Percentiles rank a stretch among this genome's conserved stretches.
phyloP scores from a whole-genome alignment of 2,329 filamentous ascomycete genomes.

The Penicillium fuscoglaucum region DNA sequence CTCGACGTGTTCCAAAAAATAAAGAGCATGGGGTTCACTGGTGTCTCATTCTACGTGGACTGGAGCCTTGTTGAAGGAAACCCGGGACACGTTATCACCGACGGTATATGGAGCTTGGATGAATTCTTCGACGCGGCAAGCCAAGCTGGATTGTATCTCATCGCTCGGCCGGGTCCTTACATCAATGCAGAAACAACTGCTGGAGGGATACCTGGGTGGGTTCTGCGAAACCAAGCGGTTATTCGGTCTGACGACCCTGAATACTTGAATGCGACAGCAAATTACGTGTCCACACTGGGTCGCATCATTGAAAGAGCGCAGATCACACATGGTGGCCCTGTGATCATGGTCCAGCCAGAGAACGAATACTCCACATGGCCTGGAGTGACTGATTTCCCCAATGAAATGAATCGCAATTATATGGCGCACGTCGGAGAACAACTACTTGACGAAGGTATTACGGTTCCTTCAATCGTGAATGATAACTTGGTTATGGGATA shows the following conservation, averaged over 20 bases:
- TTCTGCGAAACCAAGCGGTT: slow-evolving; percentile 63
- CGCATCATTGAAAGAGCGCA: slow-evolving; percentile 54
- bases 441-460: slow-evolving; percentile 63
- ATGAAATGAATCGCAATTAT: slow-evolving; percentile 58
- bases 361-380: slow-evolving; percentile 66
- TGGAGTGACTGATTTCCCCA: slow-evolving; percentile 12
- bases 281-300: slow-evolving; percentile 55
- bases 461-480: slow-evolving; percentile 72
- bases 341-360: slow-evolving; percentile 75
- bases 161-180: slow-evolving; percentile 69
- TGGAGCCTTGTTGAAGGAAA: slow-evolving; percentile 58
- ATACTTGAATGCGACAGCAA: slow-evolving; percentile 61
- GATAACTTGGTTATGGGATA: slow-evolving; percentile 61
- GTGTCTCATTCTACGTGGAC: slow-evolving; percentile 64
- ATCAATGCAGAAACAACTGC: slow-evolving; percentile 75
- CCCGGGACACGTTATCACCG: slow-evolving; percentile 63
- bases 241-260: slow-evolving; percentile 48
- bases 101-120: slow-evolving; percentile 67
- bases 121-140: slow-evolving; percentile 36
- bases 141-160: slow-evolving; percentile 59
- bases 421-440: slow-evolving; percentile 68
- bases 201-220: slow-evolving; percentile 76
- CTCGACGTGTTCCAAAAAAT: slow-evolving; percentile 78
- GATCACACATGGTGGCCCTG: slow-evolving; percentile 75
- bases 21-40: slow-evolving; percentile 73